Evolutionary conservation across 1,139 yeast species (phyloP).

Genomic region (Zygoascus sp.): DNA sequence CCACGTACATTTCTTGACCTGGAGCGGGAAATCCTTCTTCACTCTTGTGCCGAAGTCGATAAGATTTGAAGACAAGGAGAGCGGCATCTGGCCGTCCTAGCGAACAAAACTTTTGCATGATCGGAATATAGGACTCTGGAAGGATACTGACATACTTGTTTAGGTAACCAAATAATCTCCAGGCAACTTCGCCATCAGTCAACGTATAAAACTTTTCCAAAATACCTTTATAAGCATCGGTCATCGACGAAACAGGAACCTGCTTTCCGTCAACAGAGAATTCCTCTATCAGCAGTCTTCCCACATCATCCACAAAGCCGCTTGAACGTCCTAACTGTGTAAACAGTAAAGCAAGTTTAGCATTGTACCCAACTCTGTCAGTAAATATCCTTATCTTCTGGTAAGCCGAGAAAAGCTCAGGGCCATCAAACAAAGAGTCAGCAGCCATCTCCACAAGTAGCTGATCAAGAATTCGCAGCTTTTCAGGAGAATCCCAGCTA

Average conservation of each 20-base stretch:
- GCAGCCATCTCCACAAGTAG: constrained; percentile 31
- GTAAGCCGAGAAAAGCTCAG: constrained; percentile 31
- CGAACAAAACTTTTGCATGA: constrained; percentile 56
- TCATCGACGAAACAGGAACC: constrained; percentile 26
- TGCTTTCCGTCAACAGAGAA: constrained; percentile 41
- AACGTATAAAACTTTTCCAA: constrained; percentile 43
- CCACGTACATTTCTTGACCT: constrained; percentile 55
- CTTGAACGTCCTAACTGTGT: constrained; percentile 47
- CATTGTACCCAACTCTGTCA: constrained; percentile 38
- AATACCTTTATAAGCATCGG: constrained; percentile 40
- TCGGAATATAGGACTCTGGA: constrained; percentile 53
- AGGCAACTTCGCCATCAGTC: constrained; percentile 47
- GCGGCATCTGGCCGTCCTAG: constrained; percentile 61
- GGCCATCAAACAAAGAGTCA: constrained; percentile 29
- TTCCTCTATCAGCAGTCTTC: constrained; percentile 57
- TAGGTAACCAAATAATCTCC: constrained; percentile 60
- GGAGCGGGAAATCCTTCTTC: constrained; percentile 62
- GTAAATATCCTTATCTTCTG: constrained; percentile 39
- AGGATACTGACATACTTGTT: constrained; percentile 59
- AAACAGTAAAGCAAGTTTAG: constrained; percentile 46
- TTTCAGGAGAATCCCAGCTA: constrained; percentile 42
- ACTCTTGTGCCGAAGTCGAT: constrained; percentile 53
- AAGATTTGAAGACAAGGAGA: constrained; percentile 56
- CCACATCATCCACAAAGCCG: constrained; percentile 48
- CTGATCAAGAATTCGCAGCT: constrained; percentile 33